Percentiles rank a stretch among this genome's conserved stretches.
These are phyloP conservation scores for Fusarium sp. DNA, from an alignment of 2,329 filamentous ascomycete genomes.

Conservation along the genomic window DNA sequence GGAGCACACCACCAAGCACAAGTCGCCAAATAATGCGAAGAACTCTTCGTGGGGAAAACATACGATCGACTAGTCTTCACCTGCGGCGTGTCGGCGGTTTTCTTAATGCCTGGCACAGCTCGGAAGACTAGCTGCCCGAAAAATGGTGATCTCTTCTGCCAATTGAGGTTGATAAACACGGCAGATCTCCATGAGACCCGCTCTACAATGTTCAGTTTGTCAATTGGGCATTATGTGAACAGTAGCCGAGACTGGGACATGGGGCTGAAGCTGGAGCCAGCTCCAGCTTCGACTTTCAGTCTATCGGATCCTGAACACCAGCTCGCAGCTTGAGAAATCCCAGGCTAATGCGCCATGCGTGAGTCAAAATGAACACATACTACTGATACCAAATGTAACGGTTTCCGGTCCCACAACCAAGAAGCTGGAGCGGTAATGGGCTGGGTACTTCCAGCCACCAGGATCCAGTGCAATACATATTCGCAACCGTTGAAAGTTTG, in stretches of 20 bases:
- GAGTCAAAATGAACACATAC: conserved; percentile 38
- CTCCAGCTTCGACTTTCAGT: conserved; percentile 2
- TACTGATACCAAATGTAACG: conserved; percentile 30
- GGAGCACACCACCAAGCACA: conserved; percentile 34
- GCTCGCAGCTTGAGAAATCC: conserved; percentile 13
- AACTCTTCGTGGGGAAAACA: conserved; percentile 31
- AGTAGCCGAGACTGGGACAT: conserved; percentile 26
- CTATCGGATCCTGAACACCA: conserved; percentile 4
- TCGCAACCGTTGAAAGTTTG: conserved; percentile 30
- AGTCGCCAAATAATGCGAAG: conserved; percentile 19
- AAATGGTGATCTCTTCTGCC: conserved; percentile 5
- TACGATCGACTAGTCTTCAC: conserved; percentile 36
- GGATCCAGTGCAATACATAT: conserved; percentile 17
- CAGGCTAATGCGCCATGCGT: conserved; percentile 33
- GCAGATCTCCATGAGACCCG: conserved; percentile 6
- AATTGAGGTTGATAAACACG: conserved; percentile 6
- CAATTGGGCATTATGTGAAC: conserved; percentile 2
- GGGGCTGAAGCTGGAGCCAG: conserved; percentile 21
- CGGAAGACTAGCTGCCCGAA: conserved; percentile 24
- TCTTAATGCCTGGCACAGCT: conserved; percentile 15
- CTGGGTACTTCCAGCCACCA: conserved; percentile 18
- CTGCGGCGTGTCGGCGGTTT: conserved; percentile 20
- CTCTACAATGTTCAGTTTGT: conserved; percentile 1
- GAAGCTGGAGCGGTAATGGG: conserved; percentile 26
- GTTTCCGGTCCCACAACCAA: conserved; percentile 41